These are phyloP conservation scores for Caryopteris hybrid DNA, from an alignment of 305 asterid genomes.

Conservation along the genomic window DNA sequence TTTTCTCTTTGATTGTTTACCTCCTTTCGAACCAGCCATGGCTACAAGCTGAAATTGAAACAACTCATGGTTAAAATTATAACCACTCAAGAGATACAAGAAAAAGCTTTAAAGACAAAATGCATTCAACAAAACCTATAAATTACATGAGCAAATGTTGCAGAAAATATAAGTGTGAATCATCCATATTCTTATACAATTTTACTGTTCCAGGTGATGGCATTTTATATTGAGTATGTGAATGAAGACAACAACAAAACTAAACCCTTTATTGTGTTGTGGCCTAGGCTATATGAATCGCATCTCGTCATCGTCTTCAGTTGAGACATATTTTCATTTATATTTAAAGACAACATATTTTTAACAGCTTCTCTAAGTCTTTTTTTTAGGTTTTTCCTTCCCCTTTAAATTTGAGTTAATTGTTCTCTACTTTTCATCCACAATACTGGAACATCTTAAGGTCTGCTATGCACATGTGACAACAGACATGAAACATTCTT, in stretches of 20 bases:
- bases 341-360: background rate
- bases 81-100: background rate
- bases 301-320: too few species aligned
- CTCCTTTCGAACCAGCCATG: slow-evolving; percentile 30
- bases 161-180: background rate
- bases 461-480: too few species aligned
- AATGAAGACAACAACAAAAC: too few species aligned
- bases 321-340: too few species aligned
- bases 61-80: background rate
- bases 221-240: background rate
- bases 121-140: background rate
- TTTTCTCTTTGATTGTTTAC: slow-evolving; percentile 21
- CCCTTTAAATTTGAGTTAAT: background rate
- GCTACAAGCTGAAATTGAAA: slow-evolving; percentile 16
- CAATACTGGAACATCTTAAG: too few species aligned
- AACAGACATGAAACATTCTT: too few species aligned
- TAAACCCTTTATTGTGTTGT: background rate
- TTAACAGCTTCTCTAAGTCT: background rate
- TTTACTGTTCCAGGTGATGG: background rate
- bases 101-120: background rate
- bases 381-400: too few species aligned
- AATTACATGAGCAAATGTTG: background rate
- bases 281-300: too few species aligned
- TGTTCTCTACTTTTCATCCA: background rate
- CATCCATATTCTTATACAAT: background rate